Percentiles rank a stretch among this genome's conserved stretches.
Evolutionary conservation across 2,329 filamentous ascomycete genomes (phyloP).

Genomic region (Pseudomassariella vexata): DNA sequence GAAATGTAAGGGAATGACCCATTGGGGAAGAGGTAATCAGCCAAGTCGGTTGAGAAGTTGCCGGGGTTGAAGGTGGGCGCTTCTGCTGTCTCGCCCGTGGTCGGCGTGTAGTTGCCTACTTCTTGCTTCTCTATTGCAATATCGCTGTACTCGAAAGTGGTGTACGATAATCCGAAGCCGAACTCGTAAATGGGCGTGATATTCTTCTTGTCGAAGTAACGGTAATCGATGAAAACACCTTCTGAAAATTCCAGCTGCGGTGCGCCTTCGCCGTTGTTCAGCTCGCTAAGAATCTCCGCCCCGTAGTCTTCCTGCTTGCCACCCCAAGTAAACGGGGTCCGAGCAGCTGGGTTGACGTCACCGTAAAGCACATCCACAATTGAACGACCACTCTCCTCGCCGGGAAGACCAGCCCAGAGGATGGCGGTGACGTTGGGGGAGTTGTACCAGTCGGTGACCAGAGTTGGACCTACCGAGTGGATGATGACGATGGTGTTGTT

Average conservation of each 20-base stretch:
- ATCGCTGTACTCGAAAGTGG: conserved; percentile 70
- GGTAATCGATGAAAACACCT: conserved; percentile 78
- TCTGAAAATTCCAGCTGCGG: conserved; percentile 72
- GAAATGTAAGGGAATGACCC: conserved; percentile 43
- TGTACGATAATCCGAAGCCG: conserved; percentile 75
- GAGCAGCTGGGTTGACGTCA: conserved; percentile 68
- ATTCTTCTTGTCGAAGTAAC: conserved; percentile 63
- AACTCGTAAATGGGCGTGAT: conserved; percentile 73
- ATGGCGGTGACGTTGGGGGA: conserved; percentile 79
- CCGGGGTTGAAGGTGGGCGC: conserved; percentile 61
- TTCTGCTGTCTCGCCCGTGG: conserved; percentile 53
- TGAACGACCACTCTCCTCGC: conserved; percentile 76
- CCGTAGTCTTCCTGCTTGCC: conserved; percentile 62
- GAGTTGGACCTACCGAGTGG: conserved; percentile 75
- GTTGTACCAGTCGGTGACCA: conserved; percentile 69
- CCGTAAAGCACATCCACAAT: conserved; percentile 82
- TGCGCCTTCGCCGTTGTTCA: conserved; percentile 60
- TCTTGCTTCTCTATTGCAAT: conserved; percentile 48
- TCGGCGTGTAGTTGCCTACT: conserved; percentile 50
- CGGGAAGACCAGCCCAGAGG: conserved; percentile 74
- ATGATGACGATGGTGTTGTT: conserved; percentile 91
- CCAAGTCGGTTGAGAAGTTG: conserved; percentile 54
- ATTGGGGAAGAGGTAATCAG: conserved; percentile 64
- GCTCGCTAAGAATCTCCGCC: conserved; percentile 58
- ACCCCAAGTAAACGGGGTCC: conserved; percentile 77